A percentile compares a stretch with the other conserved stretches of the same genome.
These are phyloP conservation scores for Pyrenochaeta sp. DNA, from an alignment of 2,329 filamentous ascomycete genomes.

Conservation along the genomic window DNA sequence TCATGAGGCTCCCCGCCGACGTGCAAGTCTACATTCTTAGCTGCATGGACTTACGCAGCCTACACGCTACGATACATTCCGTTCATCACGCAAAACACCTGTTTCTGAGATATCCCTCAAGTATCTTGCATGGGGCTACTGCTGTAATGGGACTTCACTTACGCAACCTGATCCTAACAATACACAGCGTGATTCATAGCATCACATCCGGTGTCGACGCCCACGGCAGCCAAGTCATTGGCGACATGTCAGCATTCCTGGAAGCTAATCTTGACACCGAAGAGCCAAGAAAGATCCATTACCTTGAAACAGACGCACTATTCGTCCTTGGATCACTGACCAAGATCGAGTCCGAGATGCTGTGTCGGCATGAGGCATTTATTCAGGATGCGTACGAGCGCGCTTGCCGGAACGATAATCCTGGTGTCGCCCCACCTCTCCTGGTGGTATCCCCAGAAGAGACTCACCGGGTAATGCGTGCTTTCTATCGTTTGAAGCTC, in stretches of 20 bases:
- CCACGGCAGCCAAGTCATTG: background rate
- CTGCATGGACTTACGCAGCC: conserved; percentile 5
- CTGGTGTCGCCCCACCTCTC: conserved; percentile 12
- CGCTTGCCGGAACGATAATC: conserved; percentile 17
- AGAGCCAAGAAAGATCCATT: background rate
- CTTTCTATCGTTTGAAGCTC: conserved; percentile 11
- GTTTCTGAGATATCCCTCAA: conserved; percentile 2
- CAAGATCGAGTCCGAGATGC: conserved; percentile 4
- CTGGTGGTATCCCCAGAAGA: conserved; percentile 14
- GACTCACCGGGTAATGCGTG: conserved; percentile 8
- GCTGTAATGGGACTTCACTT: conserved; percentile 4
- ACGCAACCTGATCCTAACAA: conserved; percentile 13
- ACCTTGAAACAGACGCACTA: background rate
- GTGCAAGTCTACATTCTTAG: conserved; percentile 10
- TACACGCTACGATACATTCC: conserved; percentile 1
- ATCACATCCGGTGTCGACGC: background rate
- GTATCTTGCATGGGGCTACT: conserved; percentile 4
- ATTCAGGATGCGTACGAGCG: conserved; percentile 15
- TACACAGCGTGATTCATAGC: conserved; percentile 1
- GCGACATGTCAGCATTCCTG: background rate
- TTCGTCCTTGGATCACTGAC: background rate
- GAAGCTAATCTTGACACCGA: background rate
- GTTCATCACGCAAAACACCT: background rate
- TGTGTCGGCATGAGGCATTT: conserved; percentile 13
- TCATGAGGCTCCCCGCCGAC: conserved; percentile 11